phyloP scores from a whole-genome alignment of 805 yeast genomes.

The Pichia exigua region DNA sequence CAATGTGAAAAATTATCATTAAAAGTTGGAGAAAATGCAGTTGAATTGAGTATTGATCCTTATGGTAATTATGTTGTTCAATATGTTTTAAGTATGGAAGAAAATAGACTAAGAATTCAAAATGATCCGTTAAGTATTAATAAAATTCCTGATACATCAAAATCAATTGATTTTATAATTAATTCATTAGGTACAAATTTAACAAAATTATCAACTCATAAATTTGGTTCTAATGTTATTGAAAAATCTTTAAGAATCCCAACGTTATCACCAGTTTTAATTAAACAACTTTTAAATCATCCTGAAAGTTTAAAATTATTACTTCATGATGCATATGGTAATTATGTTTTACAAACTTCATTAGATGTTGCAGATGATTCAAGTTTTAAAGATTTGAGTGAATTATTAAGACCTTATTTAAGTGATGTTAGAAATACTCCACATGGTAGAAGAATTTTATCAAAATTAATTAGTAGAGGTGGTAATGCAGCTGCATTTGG shows the following conservation, averaged over 20 bases:
- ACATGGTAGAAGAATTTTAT: slow-evolving; percentile 88
- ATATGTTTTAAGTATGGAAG: slow-evolving; percentile 55
- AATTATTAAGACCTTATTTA: slow-evolving; percentile 62
- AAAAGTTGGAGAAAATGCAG: slow-evolving; percentile 61
- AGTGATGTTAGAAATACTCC: slow-evolving; percentile 83
- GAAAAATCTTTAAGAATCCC: slow-evolving; percentile 46
- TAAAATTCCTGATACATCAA: slow-evolving; percentile 24
- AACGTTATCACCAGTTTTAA: slow-evolving; percentile 37
- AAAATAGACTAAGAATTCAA: slow-evolving; percentile 25
- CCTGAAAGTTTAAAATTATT: slow-evolving; percentile 31
- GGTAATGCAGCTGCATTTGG: slow-evolving; percentile 15
- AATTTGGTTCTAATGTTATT: slow-evolving; percentile 54
- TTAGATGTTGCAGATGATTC: slow-evolving; percentile 45
- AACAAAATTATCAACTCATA: slow-evolving; percentile 43
- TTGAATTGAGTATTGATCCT: slow-evolving; percentile 75
- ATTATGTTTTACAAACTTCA: slow-evolving; percentile 52
- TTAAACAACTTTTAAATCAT: slow-evolving; percentile 34
- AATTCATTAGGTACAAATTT: slow-evolving; percentile 24
- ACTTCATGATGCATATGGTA: slow-evolving; percentile 52
- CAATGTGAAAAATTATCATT: slow-evolving; percentile 65
- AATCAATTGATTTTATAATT: slow-evolving; percentile 24
- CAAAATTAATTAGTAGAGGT: slow-evolving; percentile 39
- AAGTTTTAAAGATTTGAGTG: slow-evolving; percentile 49
- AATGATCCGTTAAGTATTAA: slow-evolving; percentile 19
- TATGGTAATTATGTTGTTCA: slow-evolving; percentile 97